Percentiles rank a stretch among this genome's conserved stretches.
Conservation (phyloP, 2,329 filamentous ascomycete genomes). For the Aspergillus glaucus region DNA sequence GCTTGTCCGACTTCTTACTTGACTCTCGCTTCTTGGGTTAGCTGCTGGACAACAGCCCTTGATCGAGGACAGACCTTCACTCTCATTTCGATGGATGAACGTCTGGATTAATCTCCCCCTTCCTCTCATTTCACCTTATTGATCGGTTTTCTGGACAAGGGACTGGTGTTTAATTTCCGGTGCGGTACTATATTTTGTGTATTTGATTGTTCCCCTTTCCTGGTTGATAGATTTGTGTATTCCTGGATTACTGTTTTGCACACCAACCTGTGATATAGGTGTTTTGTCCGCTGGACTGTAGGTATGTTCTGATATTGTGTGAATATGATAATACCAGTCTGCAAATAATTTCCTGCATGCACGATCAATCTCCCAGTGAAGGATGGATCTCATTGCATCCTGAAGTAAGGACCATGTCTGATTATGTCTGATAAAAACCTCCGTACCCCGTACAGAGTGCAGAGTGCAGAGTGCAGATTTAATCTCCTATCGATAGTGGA, state of each 20-base stretch:
- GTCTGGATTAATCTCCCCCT: not conserved
- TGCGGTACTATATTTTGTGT: not conserved
- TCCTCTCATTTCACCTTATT: not conserved
- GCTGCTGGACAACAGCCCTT: conserved; percentile 9
- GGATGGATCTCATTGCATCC: no score
- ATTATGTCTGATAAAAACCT: no score
- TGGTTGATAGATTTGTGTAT: not conserved
- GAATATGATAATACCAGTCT: not conserved
- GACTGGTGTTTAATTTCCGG: not conserved
- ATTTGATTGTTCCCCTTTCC: not conserved
- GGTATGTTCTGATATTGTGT: not conserved
- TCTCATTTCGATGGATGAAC: no score
- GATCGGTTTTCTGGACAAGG: not conserved
- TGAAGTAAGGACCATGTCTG: no score
- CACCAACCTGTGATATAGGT: not conserved
- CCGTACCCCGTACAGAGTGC: no score
- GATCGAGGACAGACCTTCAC: not conserved
- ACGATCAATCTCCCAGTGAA: no score
- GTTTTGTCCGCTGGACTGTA: not conserved
- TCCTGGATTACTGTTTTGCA: not conserved
- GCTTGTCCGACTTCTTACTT: not conserved
- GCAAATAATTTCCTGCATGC: no score
- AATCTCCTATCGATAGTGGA: not conserved
- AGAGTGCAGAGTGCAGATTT: not conserved
- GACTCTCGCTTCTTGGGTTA: conserved; percentile 1